A percentile compares a stretch with the other conserved stretches of the same genome.
These are phyloP conservation scores for Pseudozyma thailandica DNA, from an alignment of 1,284 basidiomycete genomes.

Conservation along the genomic window DNA sequence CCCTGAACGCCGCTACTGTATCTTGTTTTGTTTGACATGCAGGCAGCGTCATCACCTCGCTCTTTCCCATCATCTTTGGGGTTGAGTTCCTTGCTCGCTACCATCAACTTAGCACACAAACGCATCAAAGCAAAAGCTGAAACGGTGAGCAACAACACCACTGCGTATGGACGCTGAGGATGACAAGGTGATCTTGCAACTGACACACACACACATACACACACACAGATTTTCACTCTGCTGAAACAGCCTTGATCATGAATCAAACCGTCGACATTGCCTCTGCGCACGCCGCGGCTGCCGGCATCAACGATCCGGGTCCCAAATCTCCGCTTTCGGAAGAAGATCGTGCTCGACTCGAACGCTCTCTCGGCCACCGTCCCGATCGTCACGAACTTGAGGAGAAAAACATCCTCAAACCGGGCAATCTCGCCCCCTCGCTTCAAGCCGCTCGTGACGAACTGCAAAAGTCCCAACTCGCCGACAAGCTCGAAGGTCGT, in stretches of 20 bases:
- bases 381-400: slow-evolving; percentile 75
- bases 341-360: slow-evolving; percentile 69
- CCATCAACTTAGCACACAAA: neutral
- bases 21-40: neutral
- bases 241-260: slow-evolving; percentile 12
- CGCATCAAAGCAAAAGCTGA: neutral
- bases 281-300: slow-evolving; percentile 20
- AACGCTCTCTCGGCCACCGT: slow-evolving; percentile 74
- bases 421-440: slow-evolving; percentile 49
- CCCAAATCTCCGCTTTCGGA: slow-evolving; percentile 25
- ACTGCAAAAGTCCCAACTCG: slow-evolving; percentile 49
- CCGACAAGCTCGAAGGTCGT: slow-evolving; percentile 50
- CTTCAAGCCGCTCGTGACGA: slow-evolving; percentile 55
- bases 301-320: neutral
- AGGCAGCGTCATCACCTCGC: neutral
- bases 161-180: too few species aligned
- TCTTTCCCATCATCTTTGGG: neutral
- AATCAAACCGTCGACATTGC: slow-evolving; percentile 22
- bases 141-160: neutral
- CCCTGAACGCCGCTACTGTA: neutral
- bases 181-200: too few species aligned
- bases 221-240: too few species aligned
- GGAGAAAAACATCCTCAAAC: slow-evolving; percentile 43
- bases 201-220: too few species aligned
- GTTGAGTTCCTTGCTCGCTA: too few species aligned